Conservation (phyloP, 2,329 filamentous ascomycete genomes). For the Fusarium sp. region DNA sequence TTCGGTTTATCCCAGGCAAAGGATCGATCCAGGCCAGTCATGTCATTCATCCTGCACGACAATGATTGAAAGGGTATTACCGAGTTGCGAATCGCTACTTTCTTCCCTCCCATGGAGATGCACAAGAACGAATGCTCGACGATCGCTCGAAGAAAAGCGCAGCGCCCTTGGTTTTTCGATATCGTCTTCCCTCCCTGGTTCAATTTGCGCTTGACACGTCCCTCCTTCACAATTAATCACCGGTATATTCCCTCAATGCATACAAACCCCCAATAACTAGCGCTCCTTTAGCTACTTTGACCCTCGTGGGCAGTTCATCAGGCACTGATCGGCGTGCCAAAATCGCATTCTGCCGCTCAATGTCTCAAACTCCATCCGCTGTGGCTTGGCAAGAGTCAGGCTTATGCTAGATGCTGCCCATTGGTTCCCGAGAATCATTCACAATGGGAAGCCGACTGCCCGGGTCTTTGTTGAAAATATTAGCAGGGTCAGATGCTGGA, state of each 20-base stretch:
- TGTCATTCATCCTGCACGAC: not conserved
- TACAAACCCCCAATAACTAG: not conserved
- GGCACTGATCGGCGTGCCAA: conserved; percentile 34
- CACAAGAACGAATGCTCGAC: not conserved
- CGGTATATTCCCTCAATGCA: not conserved
- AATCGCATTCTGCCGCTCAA: conserved; percentile 25
- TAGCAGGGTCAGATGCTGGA: not conserved
- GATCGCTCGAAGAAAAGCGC: not conserved
- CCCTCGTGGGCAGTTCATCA: not conserved
- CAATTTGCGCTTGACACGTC: conserved; percentile 25
- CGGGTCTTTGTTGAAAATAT: not conserved
- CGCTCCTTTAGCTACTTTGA: conserved; percentile 8
- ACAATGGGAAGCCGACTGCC: not conserved
- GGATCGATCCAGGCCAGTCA: not conserved
- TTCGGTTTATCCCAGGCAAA: not conserved
- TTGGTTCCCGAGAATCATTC: conserved; percentile 17
- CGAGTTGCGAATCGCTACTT: not conserved
- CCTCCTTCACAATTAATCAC: not conserved
- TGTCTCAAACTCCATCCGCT: conserved; percentile 31
- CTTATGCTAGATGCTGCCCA: conserved; percentile 10
- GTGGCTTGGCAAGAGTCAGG: conserved; percentile 32
- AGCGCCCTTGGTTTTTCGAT: not conserved
- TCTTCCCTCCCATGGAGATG: not conserved
- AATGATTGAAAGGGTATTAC: not conserved
- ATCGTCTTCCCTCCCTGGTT: not conserved